These are phyloP conservation scores for Starmerella bacillaris DNA, from an alignment of 805 yeast genomes.

Conservation along the genomic window DNA sequence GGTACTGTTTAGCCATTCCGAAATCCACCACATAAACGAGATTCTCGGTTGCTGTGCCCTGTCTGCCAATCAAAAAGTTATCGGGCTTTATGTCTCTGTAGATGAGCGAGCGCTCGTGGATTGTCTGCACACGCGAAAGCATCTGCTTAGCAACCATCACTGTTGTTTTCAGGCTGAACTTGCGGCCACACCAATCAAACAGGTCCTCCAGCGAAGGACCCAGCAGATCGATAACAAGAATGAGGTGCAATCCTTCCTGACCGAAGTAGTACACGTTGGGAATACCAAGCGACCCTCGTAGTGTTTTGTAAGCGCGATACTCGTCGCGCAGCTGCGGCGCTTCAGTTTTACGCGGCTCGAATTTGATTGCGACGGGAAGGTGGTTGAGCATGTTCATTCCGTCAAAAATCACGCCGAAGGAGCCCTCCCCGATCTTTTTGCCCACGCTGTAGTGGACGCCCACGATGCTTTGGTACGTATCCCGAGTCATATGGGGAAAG, in stretches of 20 bases:
- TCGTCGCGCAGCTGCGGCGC: slow-evolving; percentile 96
- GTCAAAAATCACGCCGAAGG: slow-evolving; percentile 93
- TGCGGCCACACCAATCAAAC: slow-evolving; percentile 95
- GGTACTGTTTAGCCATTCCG: slow-evolving; percentile 80
- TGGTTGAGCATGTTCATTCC: slow-evolving; percentile 85
- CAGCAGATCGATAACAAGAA: slow-evolving; percentile 77
- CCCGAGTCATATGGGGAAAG: slow-evolving; percentile 1
- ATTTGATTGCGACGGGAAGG: slow-evolving; percentile 87
- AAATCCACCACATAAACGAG: slow-evolving; percentile 71
- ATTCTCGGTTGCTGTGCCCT: slow-evolving; percentile 67
- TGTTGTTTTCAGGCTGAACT: slow-evolving; percentile 72
- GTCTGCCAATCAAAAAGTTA: slow-evolving; percentile 83
- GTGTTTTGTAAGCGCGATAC: slow-evolving; percentile 80
- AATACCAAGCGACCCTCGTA: slow-evolving; percentile 66
- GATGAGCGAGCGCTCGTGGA: slow-evolving; percentile 78
- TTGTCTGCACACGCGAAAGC: slow-evolving; percentile 68
- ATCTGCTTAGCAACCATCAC: slow-evolving; percentile 89
- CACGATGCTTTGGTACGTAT: slow-evolving; percentile 30
- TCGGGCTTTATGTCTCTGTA: slow-evolving; percentile 97
- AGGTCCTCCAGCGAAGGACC: slow-evolving; percentile 94
- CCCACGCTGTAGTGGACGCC: slow-evolving; percentile 95
- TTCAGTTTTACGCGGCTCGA: slow-evolving; percentile 85
- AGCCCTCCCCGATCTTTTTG: slow-evolving; percentile 95
- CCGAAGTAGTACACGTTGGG: slow-evolving; percentile 98
- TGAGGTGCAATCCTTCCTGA: slow-evolving; percentile 93